Evolutionary conservation across 176 grass and related monocot species (phyloP).

Genomic region (Oryza rufipogon): DNA sequence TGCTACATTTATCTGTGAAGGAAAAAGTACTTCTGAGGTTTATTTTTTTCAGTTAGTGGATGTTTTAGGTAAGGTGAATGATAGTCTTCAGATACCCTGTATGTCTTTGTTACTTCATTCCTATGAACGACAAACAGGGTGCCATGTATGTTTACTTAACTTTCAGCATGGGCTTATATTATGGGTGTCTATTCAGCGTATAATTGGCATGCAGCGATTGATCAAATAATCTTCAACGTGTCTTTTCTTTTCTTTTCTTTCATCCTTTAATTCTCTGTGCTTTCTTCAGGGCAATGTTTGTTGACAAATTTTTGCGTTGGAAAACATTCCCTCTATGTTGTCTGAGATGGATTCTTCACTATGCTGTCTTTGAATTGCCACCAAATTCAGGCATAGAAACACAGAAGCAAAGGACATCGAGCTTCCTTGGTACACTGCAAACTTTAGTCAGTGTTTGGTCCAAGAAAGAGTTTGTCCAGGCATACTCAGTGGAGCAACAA

Average conservation of each 20-base stretch:
- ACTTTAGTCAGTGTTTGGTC: constrained; percentile 76
- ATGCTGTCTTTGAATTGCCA: constrained; percentile 79
- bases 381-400: constrained; percentile 52
- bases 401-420: constrained; percentile 52
- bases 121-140: background rate
- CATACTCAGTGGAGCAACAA: constrained; percentile 95
- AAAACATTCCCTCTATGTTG: constrained; percentile 94
- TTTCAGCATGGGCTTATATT: background rate
- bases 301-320: constrained; percentile 90
- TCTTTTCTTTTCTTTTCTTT: constrained; percentile 40
- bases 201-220: background rate
- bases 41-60: background rate
- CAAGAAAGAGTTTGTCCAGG: constrained; percentile 86
- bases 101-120: constrained; percentile 1
- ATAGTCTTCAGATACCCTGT: constrained; percentile 13
- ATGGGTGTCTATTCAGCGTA: background rate
- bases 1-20: constrained; percentile 21
- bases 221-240: constrained; percentile 29
- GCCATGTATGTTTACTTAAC: constrained; percentile 20
- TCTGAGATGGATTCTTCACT: constrained; percentile 92
- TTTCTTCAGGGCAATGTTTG: constrained; percentile 76
- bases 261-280: constrained; percentile 27
- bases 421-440: constrained; percentile 57
- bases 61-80: background rate
- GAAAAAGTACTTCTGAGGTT: background rate